Evolutionary conservation across 192 early-diverging fungal genomes (phyloP), one percentile per base, ranked within the genome.

Genomic region (Globomyces pollinis-pini): DNA sequence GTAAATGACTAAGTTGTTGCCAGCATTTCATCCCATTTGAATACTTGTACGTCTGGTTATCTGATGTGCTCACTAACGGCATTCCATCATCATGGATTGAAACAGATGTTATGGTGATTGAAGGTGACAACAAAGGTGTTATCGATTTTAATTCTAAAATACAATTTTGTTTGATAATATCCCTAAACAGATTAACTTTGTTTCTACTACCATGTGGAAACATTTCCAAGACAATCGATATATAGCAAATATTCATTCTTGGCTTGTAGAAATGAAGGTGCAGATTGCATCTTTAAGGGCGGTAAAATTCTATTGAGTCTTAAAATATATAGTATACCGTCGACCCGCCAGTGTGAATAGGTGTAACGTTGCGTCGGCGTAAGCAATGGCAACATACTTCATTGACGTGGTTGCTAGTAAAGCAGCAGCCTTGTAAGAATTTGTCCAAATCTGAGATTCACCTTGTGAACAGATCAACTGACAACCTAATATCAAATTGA

Each of bases 281-380:
- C 63, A 3, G 80, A 72, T 20, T 88, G 86, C 12, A 92, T 49
- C 28, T 76, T 43, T 23, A 91, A 69, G 6, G 75, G 71, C 1
- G 90, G 87, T 30, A 88, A 58, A 9, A 92, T n/a, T 36, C 87
- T 87, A 58, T 11, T 34, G n/a, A n/a, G n/a, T n/a, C n/a, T n/a
- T n/a, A n/a, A n/a, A n/a, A n/a, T n/a, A n/a, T n/a, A n/a, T n/a
- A n/a, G n/a, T n/a, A n/a, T n/a, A n/a, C n/a, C n/a, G n/a, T n/a
- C n/a, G n/a, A 28, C 90, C 88, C 12, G 82, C 76, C 2, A 70
- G 65, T 21, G 83, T 82, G 66, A 82, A 89, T 1, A 87, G 53
- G 54, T 80, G 72, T 13, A 92, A 18, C 1, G 75, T 73, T 24
- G 74, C 81, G 62, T 92, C 86, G 36, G 82, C 76, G 45, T 82